phyloP scores from a whole-genome alignment of 2,329 filamentous ascomycete species.

The Thielaviopsis cerberus region DNA sequence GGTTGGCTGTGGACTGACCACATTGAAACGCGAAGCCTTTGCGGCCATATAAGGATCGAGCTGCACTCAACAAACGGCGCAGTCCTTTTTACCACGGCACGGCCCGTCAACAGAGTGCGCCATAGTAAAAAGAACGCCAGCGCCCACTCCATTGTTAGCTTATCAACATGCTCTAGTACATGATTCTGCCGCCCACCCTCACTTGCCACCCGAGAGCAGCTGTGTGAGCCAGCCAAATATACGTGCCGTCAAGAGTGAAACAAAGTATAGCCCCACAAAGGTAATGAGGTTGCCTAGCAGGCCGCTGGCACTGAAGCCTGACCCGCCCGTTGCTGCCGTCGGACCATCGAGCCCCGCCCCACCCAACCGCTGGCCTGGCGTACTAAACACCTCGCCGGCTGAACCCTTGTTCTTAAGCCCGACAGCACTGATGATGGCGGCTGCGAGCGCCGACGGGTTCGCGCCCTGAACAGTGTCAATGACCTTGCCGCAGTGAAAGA shows the following conservation, averaged over 20 bases:
- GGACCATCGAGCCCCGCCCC: constrained; percentile 17
- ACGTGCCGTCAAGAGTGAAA: constrained; percentile 41
- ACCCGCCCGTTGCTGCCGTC: constrained; percentile 15
- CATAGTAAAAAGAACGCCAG: background rate
- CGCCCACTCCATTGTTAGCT: background rate
- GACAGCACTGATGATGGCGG: constrained; percentile 54
- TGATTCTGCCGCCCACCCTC: background rate
- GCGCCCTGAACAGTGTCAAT: constrained; percentile 67
- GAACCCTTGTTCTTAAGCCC: constrained; percentile 30
- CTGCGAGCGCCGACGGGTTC: constrained; percentile 55
- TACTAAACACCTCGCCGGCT: constrained; percentile 30
- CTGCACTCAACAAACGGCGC: constrained; percentile 18
- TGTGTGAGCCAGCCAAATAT: background rate
- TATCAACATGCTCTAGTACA: background rate
- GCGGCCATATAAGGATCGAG: constrained; percentile 44
- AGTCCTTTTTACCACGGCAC: background rate
- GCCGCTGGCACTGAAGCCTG: constrained; percentile 21
- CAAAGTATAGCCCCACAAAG: constrained; percentile 43
- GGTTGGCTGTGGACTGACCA: constrained; percentile 22
- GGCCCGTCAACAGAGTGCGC: background rate
- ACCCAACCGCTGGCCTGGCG: constrained; percentile 39
- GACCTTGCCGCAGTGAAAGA: constrained; percentile 59
- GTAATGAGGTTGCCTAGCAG: constrained; percentile 28
- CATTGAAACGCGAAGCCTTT: constrained; percentile 40
- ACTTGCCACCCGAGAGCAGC: background rate